A percentile compares a stretch with the other conserved stretches of the same genome.
phyloP scores from a whole-genome alignment of 805 yeast genomes.

The Saturnispora dispora region DNA sequence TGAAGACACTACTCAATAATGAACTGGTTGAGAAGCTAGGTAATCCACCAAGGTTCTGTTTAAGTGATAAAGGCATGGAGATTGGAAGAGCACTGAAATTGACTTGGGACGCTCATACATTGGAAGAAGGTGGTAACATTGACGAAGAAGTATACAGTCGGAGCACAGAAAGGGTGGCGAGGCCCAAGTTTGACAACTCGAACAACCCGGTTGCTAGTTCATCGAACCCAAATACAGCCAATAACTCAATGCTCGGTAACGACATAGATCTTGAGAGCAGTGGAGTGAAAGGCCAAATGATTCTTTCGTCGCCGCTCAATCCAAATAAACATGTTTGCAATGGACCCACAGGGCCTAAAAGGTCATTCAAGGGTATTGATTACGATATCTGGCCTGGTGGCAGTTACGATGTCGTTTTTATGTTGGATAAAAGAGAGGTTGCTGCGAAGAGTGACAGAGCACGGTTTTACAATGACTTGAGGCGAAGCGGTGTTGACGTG shows the following conservation, averaged over 20 bases:
- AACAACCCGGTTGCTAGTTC: conserved; percentile 6
- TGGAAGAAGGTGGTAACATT: conserved; percentile 20
- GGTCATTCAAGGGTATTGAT: conserved; percentile 11
- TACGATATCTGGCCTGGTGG: conserved; percentile 56
- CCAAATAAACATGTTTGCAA: background rate
- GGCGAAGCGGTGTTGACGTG: conserved; percentile 37
- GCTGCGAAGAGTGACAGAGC: conserved; percentile 59
- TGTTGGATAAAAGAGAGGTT: conserved; percentile 79
- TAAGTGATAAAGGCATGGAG: conserved; percentile 62
- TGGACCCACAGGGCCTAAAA: background rate
- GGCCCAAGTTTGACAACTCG: background rate
- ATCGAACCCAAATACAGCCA: conserved; percentile 2
- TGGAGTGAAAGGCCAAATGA: background rate
- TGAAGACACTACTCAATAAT: conserved; percentile 52
- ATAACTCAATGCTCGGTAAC: background rate
- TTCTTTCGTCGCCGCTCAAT: background rate
- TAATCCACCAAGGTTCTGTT: conserved; percentile 47
- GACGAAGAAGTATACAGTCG: background rate
- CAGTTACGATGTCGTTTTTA: conserved; percentile 47
- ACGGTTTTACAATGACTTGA: conserved; percentile 52
- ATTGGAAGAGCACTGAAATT: conserved; percentile 49
- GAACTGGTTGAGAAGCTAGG: conserved; percentile 50
- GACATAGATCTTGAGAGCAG: background rate
- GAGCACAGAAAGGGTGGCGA: background rate
- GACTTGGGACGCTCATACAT: conserved; percentile 21